Base-by-base conservation (phyloP, 2,329 filamentous ascomycete genomes). In the Arachnopeziza araneosa region DNA sequence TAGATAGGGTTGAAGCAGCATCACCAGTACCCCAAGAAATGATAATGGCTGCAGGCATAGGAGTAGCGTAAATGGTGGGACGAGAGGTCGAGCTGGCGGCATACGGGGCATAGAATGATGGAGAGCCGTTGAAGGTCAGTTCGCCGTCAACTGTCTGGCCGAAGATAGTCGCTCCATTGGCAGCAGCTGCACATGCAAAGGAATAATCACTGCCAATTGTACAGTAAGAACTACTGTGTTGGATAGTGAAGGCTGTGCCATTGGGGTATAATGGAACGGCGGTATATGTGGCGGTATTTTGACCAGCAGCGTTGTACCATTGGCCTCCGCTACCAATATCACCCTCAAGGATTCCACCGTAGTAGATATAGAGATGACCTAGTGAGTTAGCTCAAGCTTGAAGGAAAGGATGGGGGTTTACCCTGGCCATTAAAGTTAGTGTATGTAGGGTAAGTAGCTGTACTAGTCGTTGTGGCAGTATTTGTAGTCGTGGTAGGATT, bases 371-470 rank as follows among this genome's bases (percentile, higher is more conserved):
- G 10, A 56, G 24, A 56, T 56, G 36, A n/a, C 54, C 54, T 50
- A 44, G 6, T 44, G 2, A 44, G 36, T 44, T 44, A 17, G 17
- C 12, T 14, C 17, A 44, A 14, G 12, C 17, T 14, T 44, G 17
- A 14, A 44, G 4, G 3, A 44, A 44, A 12, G 17, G 5, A 6
- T 44, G 36, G 36, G 36, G 4, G 36, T 2, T 17, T 44, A 44
- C 36, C 36, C 17, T 56, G 54, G 19, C 54, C 54, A 50, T 56
- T 56, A 22, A 56, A 56, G 23, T 56, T 56, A 2, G 54, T 56
- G 24, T 56, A 56, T 10, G 54, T 56, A 4, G 36, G 54, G 22
- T 10, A 56, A 12, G n/a, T 24, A 9, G 54, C 36, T 6, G 54
- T 50, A 14, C 23, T 50, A 22, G 54, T 56, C 24, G 21, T 56